A percentile compares a stretch with the other conserved stretches of the same genome.
phyloP scores from a whole-genome alignment of 2,329 filamentous ascomycete genomes.

The Pseudogymnoascus sp. region DNA sequence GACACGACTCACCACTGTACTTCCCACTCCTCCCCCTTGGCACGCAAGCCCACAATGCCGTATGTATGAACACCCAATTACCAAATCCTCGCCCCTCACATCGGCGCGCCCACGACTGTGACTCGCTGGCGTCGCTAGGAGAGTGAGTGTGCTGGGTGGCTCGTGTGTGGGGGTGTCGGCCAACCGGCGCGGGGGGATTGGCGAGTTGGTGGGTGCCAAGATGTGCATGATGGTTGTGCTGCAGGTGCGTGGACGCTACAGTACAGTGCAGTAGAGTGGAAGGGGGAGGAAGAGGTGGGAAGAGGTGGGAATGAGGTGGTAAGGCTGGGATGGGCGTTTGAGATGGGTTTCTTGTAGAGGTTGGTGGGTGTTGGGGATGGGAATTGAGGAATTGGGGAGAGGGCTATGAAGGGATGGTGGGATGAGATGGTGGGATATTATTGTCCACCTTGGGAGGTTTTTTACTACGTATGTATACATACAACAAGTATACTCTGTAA shows the following conservation, averaged over 20 bases:
- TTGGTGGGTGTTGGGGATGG: not conserved
- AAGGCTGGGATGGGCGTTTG: not conserved
- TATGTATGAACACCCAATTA: not conserved
- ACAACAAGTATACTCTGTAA: no score
- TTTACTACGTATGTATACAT: no score
- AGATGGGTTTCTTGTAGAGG: not conserved
- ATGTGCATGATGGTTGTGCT: not conserved
- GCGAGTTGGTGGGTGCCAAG: not conserved
- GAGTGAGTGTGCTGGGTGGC: not conserved
- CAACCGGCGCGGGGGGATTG: conserved; percentile 4
- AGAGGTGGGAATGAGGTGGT: not conserved
- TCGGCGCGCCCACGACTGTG: not conserved
- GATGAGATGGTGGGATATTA: not conserved
- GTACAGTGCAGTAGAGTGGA: not conserved
- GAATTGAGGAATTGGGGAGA: not conserved
- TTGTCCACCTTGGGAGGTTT: not conserved
- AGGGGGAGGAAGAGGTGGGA: not conserved
- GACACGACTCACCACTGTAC: not conserved
- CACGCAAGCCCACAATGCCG: not conserved
- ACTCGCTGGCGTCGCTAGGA: not conserved
- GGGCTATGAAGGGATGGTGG: not conserved
- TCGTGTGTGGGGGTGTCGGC: not conserved
- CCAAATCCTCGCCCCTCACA: not conserved
- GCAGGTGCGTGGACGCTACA: not conserved
- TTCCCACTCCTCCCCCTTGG: not conserved